Evolutionary conservation across 2,329 filamentous ascomycete species (phyloP), one percentile per base, ranked within the genome.

Genomic region (Tolypocladium capitatum): DNA sequence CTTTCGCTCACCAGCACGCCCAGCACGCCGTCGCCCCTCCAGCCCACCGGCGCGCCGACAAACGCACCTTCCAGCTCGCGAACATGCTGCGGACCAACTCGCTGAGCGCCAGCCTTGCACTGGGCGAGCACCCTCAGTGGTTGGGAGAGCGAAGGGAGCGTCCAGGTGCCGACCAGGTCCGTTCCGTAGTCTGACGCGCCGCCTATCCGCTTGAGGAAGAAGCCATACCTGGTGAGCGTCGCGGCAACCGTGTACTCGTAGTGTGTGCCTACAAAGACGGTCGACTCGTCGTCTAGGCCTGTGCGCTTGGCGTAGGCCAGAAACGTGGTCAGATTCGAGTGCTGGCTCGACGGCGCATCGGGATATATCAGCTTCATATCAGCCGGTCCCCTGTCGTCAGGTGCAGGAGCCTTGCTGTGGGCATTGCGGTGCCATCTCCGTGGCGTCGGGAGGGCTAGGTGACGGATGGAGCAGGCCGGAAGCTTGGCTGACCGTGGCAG

Each of bases 21-120:
- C 32, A 95, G 62, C 6, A 85, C 80, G 14, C 75, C 73, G 1
- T 70, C 62, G 0, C 75, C 78, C 46, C 80, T 72, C 85, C 86
- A 94, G 0, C 82, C 83, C 0, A 74, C 68, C 1, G 88, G 89
- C 7, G 86, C 84, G 13, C 80, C 81, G 1, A 74, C 73, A 58
- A 92, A 84, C 0, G 87, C 79, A 4, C 91, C 91, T 59, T 88
- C 85, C 3, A 91, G 73, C 66, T 91, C 86, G n/a, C 86, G 76
- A 9, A 87, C 67, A 43, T 80, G 68, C 31, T 72, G 67, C 0
- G 86, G 85, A 0, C 77, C 71, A 13, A 71, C 62, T 42, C 70
- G 68, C 48, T 68, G 66, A 18, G 68, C 60, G 14, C 75, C 69
- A 1, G 73, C 76, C 63, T 91, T 92, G 71, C 86, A 91, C 61